Evolutionary conservation across 805 yeast species (phyloP).

Genomic region (Hermanozyma aechmeae): DNA sequence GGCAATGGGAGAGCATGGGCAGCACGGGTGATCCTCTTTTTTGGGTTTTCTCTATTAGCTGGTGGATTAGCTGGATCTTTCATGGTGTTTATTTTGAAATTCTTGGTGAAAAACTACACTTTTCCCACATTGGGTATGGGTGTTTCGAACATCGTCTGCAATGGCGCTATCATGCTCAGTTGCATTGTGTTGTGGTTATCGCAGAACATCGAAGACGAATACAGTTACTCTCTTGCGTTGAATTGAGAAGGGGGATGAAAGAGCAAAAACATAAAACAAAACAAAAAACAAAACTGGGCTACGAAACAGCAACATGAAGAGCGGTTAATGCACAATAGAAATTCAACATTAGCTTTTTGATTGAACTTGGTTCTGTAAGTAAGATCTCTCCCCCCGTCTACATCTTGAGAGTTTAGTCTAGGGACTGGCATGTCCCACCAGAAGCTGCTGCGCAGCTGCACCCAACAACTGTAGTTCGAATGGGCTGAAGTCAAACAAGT

Average conservation of each 20-base stretch:
- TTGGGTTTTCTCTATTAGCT: slow-evolving; percentile 88
- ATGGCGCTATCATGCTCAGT: slow-evolving; percentile 75
- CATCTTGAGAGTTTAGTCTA: no score
- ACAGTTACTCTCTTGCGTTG: slow-evolving; percentile 81
- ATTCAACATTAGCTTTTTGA: no score
- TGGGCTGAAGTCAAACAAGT: slow-evolving; percentile 62
- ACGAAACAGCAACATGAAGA: no score
- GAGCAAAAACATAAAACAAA: no score
- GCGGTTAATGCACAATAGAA: no score
- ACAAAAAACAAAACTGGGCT: no score
- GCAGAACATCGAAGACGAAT: slow-evolving; percentile 93
- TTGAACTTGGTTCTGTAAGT: no score
- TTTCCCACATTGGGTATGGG: slow-evolving; percentile 96
- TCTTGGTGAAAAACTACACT: slow-evolving; percentile 63
- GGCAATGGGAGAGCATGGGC: slow-evolving; percentile 71
- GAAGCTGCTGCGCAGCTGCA: no score
- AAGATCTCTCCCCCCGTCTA: no score
- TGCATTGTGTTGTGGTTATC: slow-evolving; percentile 88
- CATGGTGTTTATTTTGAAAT: slow-evolving; percentile 79
- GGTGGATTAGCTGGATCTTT: slow-evolving; percentile 92
- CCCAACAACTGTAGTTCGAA: slow-evolving; percentile 51
- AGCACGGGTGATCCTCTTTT: slow-evolving; percentile 79
- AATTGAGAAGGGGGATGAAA: no score
- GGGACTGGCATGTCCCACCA: no score
- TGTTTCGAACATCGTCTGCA: slow-evolving; percentile 73